Base-by-base conservation (phyloP, 257 asterid species). In the Solanum sparsipilum region DNA sequence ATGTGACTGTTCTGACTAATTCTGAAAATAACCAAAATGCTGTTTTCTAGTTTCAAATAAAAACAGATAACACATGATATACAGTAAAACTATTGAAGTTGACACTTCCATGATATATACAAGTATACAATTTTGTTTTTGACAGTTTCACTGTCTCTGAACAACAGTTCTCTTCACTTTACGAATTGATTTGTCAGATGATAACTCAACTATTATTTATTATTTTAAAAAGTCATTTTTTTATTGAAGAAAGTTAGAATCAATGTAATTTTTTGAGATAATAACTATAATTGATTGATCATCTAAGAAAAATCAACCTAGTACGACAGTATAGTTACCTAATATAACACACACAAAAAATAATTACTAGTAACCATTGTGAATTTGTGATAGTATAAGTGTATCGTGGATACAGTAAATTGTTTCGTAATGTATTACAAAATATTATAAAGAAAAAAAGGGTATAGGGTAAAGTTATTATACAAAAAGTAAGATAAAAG, bases 11-110 rank as follows among this genome's bases (percentile, higher is more conserved):
- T 41, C 38, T 25, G 84, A 41, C 35, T 39, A 16, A 78, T 78
- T 25, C 38, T 41, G 84, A 79, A 44, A 6, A 79, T 79, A 34
- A 23, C 36, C 0, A 44, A 56, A 78, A 79, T 16, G 84, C 8
- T 76, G 35, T n/a, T 39, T n/a, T 76, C 60, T 38, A n/a, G 29
- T 76, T 76, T 41, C 16, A 41, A 15, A 25, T 25, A n/a, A 15
- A 44, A 79, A 41, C 13, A 78, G 36, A 25, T n/a, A 41, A 41
- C 84, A 41, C 65, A 78, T 4, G 2, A 25, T 13, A 27, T 41
- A 78, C 84, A n/a, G 36, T 76, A 13, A 18, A 75, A 41, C 36
- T 41, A 41, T 41, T 79, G 84, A 44, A 44, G 65, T 79, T 79
- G 84, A 29, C 84, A 25, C 84, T 39, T 39, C 60, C 36, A 39